phyloP scores from a whole-genome alignment of 257 asterid genomes.

The Lycium ferocissimum region DNA sequence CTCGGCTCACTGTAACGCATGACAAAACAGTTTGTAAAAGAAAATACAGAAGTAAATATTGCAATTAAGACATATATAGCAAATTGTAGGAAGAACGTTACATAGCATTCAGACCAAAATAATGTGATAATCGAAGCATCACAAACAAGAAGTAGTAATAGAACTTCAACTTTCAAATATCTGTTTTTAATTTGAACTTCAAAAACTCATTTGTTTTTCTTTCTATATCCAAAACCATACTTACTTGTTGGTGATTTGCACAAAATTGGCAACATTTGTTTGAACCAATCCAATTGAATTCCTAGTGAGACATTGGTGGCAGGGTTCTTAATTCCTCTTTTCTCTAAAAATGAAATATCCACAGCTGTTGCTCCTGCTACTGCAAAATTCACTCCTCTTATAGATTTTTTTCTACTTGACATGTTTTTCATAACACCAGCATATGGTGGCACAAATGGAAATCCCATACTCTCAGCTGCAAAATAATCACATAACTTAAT shows the following conservation, averaged over 20 bases:
- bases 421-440: not conserved
- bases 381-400: conserved; percentile 40
- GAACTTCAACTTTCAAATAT: too few species aligned
- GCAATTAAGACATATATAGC: too few species aligned
- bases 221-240: not conserved
- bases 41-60: too few species aligned
- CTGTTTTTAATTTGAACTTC: too few species aligned
- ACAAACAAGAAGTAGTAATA: too few species aligned
- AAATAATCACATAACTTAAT: too few species aligned
- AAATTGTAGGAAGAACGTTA: too few species aligned
- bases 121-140: too few species aligned
- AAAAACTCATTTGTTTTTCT: too few species aligned
- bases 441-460: conserved; percentile 38
- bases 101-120: too few species aligned
- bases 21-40: too few species aligned
- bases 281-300: conserved; percentile 25
- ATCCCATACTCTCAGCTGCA: conserved; percentile 37
- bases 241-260: conserved; percentile 28
- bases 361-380: conserved; percentile 32
- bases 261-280: conserved; percentile 22
- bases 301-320: conserved; percentile 8
- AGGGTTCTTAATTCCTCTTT: conserved; percentile 1
- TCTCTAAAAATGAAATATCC: conserved; percentile 14
- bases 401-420: not conserved
- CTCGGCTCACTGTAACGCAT: too few species aligned